A percentile compares a stretch with the other conserved stretches of the same genome.
These are phyloP conservation scores for Geosmithia putterillii DNA, from an alignment of 2,329 filamentous ascomycete genomes.

Conservation along the genomic window DNA sequence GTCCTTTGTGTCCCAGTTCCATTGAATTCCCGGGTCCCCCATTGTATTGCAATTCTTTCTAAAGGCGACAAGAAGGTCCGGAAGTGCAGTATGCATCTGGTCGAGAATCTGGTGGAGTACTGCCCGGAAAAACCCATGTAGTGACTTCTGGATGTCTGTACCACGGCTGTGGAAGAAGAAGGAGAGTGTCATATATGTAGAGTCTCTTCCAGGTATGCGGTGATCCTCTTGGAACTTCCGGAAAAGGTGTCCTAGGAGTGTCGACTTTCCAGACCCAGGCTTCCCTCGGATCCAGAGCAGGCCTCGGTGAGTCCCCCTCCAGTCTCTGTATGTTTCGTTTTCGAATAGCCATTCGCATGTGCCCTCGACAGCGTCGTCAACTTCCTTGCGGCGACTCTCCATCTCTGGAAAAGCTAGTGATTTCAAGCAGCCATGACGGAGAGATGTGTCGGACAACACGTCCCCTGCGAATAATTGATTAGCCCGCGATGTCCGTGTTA, in stretches of 20 bases:
- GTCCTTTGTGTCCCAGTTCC: not conserved
- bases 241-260: not conserved
- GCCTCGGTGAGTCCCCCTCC: not conserved
- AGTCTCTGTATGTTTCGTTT: not conserved
- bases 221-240: not conserved
- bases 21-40: constrained; percentile 3
- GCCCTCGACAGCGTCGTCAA: not conserved
- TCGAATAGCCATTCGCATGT: not conserved
- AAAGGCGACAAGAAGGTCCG: constrained; percentile 8
- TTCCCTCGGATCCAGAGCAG: constrained; percentile 1
- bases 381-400: not conserved
- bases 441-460: too few species aligned
- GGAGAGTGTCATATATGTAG: constrained; percentile 13
- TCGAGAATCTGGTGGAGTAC: constrained; percentile 18
- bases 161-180: constrained; percentile 25
- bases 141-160: constrained; percentile 14
- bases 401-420: not conserved
- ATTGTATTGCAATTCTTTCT: constrained; percentile 1
- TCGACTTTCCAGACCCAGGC: too few species aligned
- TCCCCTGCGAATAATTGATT: too few species aligned
- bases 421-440: constrained; percentile 1
- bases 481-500: too few species aligned
- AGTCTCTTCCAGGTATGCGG: not conserved
- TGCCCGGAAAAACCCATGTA: constrained; percentile 20
- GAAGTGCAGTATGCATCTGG: constrained; percentile 8